phyloP scores from a whole-genome alignment of 331 rosid genomes.

The Pyracantha coccinea region DNA sequence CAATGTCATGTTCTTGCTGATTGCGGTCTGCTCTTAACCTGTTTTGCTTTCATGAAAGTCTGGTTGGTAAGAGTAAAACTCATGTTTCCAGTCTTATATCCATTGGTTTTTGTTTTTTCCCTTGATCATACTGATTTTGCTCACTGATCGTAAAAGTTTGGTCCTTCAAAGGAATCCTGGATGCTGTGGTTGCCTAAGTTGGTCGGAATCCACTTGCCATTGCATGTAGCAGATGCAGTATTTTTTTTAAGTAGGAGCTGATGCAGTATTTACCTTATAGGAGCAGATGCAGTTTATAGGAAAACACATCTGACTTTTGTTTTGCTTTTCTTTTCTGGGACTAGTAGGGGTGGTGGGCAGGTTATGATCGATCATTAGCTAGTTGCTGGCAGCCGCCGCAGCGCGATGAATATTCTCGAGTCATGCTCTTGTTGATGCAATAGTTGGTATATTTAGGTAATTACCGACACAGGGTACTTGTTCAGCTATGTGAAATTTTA shows the following conservation, averaged over 20 bases:
- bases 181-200: constrained; percentile 34
- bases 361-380: background rate
- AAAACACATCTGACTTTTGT: background rate
- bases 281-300: constrained; percentile 21
- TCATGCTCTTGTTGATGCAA: constrained; percentile 2
- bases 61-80: constrained; percentile 32
- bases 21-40: constrained; percentile 32
- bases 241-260: background rate
- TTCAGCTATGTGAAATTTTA: background rate
- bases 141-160: constrained; percentile 23
- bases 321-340: background rate
- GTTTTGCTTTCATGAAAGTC: constrained; percentile 16
- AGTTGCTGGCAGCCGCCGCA: background rate
- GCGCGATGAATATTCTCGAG: background rate
- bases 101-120: constrained; percentile 5
- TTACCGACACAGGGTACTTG: background rate
- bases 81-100: constrained; percentile 11
- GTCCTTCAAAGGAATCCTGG: constrained; percentile 22
- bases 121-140: constrained; percentile 16
- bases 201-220: constrained; percentile 20
- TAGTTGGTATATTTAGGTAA: background rate
- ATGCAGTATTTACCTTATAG: background rate
- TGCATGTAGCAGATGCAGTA: constrained; percentile 28
- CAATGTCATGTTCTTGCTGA: constrained; percentile 24
- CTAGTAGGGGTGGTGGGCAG: background rate